Base-by-base conservation (phyloP, 148 eudicot species). In the Amaranthus cruentus region DNA sequence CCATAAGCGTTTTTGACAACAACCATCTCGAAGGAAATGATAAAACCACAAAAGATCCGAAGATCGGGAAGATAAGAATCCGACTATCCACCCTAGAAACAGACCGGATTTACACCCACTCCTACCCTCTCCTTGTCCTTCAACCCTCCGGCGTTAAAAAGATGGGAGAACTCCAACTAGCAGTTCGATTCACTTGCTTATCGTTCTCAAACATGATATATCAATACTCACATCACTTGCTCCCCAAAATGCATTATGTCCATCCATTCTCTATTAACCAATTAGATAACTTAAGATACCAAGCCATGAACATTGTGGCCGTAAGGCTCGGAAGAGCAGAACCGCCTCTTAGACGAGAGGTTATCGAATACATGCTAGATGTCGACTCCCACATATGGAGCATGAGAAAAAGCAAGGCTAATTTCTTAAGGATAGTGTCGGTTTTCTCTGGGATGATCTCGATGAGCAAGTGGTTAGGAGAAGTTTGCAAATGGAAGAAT, bases 301-400 rank as follows among this genome's bases (percentile, higher is more conserved):
- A 81, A 60, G 84, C 84, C 9, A 77, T 81, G 84, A 74, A 68
- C 64, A 77, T 81, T 0, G 84, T 81, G 7, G 81, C 78, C 13
- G 57, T 81, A 6, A 73, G 84, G 71, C 75, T 81, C 0, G 84
- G 80, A 13, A 63, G 84, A 11, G 84, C 84, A 47, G 84, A 81
- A 43, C 84, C 84, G 0, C 84, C 84, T 66, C 75, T 81, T 9
- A 77, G 84, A 42, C 59, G 74, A 55, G 84, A 81, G 55, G 74
- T 81, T 52, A 81, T 81, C 1, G 84, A 81, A 6, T 81, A 69
- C 81, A 73, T 81, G 81, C 77, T 81, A 1, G 84, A 81, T 70
- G 78, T 81, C 6, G 81, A 73, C 49, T 81, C 81, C 55, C 81
- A 81, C 78, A 81, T 81, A 74, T 81, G 84, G 84, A 74, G 78